Percentiles rank a stretch among this genome's conserved stretches.
Evolutionary conservation across 768 basidiomycete species (phyloP).

Genomic region (Naematelia aurantialba): DNA sequence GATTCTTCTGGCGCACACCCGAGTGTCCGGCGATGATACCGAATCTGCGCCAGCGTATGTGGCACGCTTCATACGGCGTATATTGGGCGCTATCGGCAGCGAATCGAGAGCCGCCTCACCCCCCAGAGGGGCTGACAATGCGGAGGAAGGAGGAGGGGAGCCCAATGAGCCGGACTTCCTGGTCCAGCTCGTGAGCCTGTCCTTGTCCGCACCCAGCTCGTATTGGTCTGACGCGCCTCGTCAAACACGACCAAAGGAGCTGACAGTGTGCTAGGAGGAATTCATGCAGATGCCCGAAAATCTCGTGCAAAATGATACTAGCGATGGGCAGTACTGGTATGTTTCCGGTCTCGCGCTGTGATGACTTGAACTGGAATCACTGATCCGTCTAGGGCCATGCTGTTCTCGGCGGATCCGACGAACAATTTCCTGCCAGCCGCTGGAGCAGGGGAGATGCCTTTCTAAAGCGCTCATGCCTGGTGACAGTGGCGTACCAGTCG

Average conservation of each 20-base stretch:
- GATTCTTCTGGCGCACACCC: slow-evolving; percentile 12
- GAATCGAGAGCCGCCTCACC: slow-evolving; percentile 24
- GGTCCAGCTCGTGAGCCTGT: slow-evolving; percentile 16
- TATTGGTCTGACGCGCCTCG: too few species aligned
- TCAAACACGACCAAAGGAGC: too few species aligned
- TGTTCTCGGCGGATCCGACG: slow-evolving; percentile 8
- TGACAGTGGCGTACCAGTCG: background rate
- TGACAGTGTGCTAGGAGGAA: slow-evolving; percentile 13
- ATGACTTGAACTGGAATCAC: background rate
- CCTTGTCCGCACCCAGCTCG: background rate
- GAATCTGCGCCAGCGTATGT: slow-evolving; percentile 27
- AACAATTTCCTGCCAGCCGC: background rate
- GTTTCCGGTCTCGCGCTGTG: slow-evolving; percentile 3
- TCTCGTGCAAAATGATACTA: slow-evolving; percentile 6
- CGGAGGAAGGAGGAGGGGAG: slow-evolving; percentile 1
- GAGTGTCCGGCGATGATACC: slow-evolving; percentile 10
- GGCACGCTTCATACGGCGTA: slow-evolving; percentile 23
- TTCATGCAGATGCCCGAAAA: slow-evolving; percentile 22
- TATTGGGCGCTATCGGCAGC: slow-evolving; percentile 20
- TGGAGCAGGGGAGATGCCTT: background rate
- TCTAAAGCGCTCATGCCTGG: background rate
- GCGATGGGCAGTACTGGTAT: slow-evolving; percentile 26
- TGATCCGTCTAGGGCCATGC: slow-evolving; percentile 7
- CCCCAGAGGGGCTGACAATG: background rate
- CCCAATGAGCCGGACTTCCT: slow-evolving; percentile 22